Percentiles rank a stretch among this genome's conserved stretches.
phyloP scores from a whole-genome alignment of 2,329 filamentous ascomycete genomes.

The Torrubiella hemipterigena region DNA sequence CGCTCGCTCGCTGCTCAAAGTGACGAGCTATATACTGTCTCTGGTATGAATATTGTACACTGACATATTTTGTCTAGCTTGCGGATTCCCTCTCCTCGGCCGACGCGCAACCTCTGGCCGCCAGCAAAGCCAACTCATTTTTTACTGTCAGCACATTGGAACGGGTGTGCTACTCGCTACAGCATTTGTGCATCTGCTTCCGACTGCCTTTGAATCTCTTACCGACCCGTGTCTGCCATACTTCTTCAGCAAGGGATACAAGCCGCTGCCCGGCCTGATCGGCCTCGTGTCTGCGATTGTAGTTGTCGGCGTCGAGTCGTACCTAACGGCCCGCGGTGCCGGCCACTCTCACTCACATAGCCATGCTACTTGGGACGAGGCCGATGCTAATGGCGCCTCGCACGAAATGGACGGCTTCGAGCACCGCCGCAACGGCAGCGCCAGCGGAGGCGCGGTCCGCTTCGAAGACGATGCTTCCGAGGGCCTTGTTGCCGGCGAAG shows the following conservation, averaged over 20 bases:
- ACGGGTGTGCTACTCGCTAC: conserved; percentile 80
- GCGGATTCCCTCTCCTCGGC: conserved; percentile 54
- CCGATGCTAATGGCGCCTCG: conserved; percentile 23
- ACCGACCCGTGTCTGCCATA: conserved; percentile 61
- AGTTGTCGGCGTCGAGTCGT: conserved; percentile 80
- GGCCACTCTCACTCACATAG: conserved; percentile 48
- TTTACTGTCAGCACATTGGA: conserved; percentile 62
- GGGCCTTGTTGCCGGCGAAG: conserved; percentile 45
- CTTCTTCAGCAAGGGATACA: conserved; percentile 71
- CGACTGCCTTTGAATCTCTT: conserved; percentile 54
- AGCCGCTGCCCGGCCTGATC: conserved; percentile 67
- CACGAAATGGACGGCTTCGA: conserved; percentile 20
- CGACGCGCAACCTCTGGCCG: conserved; percentile 44
- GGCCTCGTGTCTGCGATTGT: conserved; percentile 73
- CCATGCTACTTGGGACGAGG: conserved; percentile 33
- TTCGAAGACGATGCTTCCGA: conserved; percentile 40
- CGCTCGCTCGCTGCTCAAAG: conserved; percentile 6
- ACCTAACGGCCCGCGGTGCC: conserved; percentile 62
- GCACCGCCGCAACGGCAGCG: conserved; percentile 22
- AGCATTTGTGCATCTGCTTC: conserved; percentile 68
- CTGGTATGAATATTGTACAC: background rate
- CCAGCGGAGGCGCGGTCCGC: conserved; percentile 35
- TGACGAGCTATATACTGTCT: conserved; percentile 4
- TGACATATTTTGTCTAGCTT: conserved; percentile 29
- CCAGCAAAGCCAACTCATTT: conserved; percentile 48